Conservation (phyloP, 306 rosid genomes). For the Herpetospermum pedunculosum region DNA sequence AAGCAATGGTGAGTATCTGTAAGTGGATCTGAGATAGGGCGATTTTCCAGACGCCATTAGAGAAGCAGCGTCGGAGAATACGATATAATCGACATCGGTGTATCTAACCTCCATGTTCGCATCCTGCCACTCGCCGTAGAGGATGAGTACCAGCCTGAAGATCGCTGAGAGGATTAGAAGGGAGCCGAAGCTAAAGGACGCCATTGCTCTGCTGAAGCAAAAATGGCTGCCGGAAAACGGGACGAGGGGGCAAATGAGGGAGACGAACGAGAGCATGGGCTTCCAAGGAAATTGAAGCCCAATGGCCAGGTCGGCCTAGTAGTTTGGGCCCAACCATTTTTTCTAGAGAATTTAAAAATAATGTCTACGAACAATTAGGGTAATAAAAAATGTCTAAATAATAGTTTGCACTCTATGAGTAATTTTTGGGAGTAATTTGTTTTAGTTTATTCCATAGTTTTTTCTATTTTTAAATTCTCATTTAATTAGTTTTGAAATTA, state of each 20-base stretch:
- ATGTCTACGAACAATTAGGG: no score
- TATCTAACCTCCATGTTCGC: conserved; percentile 77
- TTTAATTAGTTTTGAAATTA: no score
- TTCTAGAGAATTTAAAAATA: no score
- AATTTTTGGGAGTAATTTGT: no score
- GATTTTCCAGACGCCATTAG: conserved; percentile 64
- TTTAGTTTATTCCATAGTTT: no score
- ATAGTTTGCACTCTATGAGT: no score
- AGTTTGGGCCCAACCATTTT: neutral
- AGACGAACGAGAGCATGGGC: neutral
- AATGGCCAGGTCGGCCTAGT: neutral
- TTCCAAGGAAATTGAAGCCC: neutral
- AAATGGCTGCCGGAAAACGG: neutral
- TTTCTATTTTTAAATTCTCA: no score
- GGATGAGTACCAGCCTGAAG: conserved; percentile 42
- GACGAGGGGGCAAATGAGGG: neutral
- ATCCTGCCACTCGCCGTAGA: conserved; percentile 95
- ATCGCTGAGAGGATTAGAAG: conserved; percentile 46
- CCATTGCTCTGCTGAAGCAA: conserved; percentile 22
- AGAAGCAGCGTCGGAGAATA: conserved; percentile 86
- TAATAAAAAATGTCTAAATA: no score
- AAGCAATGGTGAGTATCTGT: conserved; percentile 78
- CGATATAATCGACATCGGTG: conserved; percentile 83
- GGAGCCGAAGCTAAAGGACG: conserved; percentile 17
- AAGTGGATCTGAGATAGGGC: conserved; percentile 78